phyloP scores from a whole-genome alignment of 2,329 filamentous ascomycete species.

The Xylariomycetidae sp. region DNA sequence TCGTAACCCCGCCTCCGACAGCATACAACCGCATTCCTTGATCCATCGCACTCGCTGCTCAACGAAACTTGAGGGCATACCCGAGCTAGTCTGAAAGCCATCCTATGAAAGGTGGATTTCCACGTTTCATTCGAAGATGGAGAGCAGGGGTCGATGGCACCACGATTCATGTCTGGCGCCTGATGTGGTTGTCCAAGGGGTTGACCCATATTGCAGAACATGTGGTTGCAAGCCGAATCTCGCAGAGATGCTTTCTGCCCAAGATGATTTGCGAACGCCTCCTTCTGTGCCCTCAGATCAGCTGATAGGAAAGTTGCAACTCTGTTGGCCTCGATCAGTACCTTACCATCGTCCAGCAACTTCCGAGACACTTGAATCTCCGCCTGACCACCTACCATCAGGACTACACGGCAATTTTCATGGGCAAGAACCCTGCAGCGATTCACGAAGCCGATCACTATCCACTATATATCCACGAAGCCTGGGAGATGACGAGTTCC shows the following conservation, averaged over 20 bases:
- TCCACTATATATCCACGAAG: not conserved
- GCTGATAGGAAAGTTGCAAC: not conserved
- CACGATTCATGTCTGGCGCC: not conserved
- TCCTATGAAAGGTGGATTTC: no score
- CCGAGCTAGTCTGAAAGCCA: no score
- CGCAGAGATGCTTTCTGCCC: not conserved
- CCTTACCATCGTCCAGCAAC: not conserved
- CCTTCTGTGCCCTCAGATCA: not conserved
- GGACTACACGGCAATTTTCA: not conserved
- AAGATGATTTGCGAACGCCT: not conserved
- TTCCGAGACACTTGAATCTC: no score
- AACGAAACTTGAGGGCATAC: no score
- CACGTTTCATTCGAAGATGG: no score
- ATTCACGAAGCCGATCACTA: not conserved
- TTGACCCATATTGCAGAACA: not conserved
- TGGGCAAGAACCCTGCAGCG: not conserved
- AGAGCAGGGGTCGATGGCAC: conserved; percentile 3
- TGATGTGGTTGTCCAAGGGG: not conserved
- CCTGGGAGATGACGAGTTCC: conserved; percentile 1
- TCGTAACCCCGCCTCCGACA: no score
- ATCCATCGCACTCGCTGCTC: no score
- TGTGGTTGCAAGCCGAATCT: not conserved
- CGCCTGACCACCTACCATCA: not conserved
- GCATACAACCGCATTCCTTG: no score
- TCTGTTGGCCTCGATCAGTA: not conserved